Conservation (phyloP, 2,329 filamentous ascomycete genomes). For the Pseudogymnoascus verrucosus region DNA sequence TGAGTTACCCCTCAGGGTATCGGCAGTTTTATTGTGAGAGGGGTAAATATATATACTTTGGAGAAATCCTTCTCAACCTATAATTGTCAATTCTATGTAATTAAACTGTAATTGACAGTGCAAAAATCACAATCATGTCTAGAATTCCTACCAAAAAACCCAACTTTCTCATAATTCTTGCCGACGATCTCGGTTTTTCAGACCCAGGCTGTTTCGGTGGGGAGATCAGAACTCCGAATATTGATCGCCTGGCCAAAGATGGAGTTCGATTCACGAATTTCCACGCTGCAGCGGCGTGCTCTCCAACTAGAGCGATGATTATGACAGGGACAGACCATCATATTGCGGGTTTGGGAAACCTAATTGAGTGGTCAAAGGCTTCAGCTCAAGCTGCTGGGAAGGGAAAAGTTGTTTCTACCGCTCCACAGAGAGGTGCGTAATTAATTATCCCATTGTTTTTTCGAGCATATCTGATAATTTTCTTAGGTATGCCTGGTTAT, state of each 20-base stretch:
- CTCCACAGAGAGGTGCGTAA: not conserved
- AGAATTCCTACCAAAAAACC: constrained; percentile 13
- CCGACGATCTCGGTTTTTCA: constrained; percentile 37
- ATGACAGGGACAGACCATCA: constrained; percentile 50
- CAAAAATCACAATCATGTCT: not conserved
- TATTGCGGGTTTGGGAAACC: constrained; percentile 37
- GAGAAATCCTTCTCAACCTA: not conserved
- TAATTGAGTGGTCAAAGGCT: constrained; percentile 32
- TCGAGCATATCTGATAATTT: constrained; percentile 31
- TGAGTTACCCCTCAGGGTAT: constrained; percentile 3
- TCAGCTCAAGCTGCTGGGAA: constrained; percentile 25
- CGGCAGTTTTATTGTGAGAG: not conserved
- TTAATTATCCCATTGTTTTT: not conserved
- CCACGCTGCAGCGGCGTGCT: constrained; percentile 52
- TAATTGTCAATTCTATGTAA: not conserved
- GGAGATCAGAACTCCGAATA: constrained; percentile 50
- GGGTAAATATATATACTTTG: not conserved
- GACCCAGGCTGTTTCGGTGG: constrained; percentile 45
- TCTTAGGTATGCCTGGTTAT: constrained; percentile 46
- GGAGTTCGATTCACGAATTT: constrained; percentile 51
- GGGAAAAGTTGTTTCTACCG: constrained; percentile 13
- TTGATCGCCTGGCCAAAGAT: constrained; percentile 42
- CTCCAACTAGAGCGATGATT: constrained; percentile 52
- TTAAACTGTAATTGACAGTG: not conserved
- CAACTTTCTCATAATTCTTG: constrained; percentile 40